phyloP scores from a whole-genome alignment of 208 protist genomes.

The Novymonas esmeraldas region DNA sequence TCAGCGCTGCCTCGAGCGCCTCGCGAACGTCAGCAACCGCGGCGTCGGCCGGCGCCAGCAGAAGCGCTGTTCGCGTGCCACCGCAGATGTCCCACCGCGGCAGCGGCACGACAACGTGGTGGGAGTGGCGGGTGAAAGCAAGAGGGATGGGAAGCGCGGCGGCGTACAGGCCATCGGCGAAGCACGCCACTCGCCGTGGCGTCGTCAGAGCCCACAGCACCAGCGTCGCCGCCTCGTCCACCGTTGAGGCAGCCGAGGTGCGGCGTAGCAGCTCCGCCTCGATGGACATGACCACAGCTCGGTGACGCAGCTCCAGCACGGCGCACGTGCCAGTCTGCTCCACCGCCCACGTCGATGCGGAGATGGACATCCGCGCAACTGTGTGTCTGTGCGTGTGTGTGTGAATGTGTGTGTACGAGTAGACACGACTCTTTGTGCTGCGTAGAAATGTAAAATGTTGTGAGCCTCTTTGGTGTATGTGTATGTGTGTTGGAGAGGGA shows the following conservation, averaged over 20 bases:
- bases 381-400: background rate
- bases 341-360: slow-evolving; percentile 20
- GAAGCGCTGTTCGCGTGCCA: slow-evolving; percentile 27
- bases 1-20: slow-evolving; percentile 3
- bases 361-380: slow-evolving; percentile 8
- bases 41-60: slow-evolving; percentile 8
- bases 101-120: slow-evolving; percentile 10
- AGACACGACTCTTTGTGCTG: too few species aligned
- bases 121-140: slow-evolving; percentile 1
- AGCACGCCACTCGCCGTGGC: slow-evolving; percentile 14
- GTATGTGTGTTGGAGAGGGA: background rate
- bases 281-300: slow-evolving; percentile 18
- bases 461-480: too few species aligned
- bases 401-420: too few species aligned
- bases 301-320: slow-evolving; percentile 19
- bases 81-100: slow-evolving; percentile 33
- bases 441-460: too few species aligned
- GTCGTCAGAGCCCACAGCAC: slow-evolving; percentile 33
- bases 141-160: slow-evolving; percentile 24
- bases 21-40: background rate
- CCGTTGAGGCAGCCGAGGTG: background rate
- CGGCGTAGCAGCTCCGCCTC: slow-evolving; percentile 9
- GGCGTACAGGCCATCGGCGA: slow-evolving; percentile 34
- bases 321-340: slow-evolving; percentile 18
- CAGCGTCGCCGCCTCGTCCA: background rate